A percentile compares a stretch with the other conserved stretches of the same genome.
These are phyloP conservation scores for Aspergillus novofumigatus DNA, from an alignment of 2,329 filamentous ascomycete genomes.

Conservation along the genomic window DNA sequence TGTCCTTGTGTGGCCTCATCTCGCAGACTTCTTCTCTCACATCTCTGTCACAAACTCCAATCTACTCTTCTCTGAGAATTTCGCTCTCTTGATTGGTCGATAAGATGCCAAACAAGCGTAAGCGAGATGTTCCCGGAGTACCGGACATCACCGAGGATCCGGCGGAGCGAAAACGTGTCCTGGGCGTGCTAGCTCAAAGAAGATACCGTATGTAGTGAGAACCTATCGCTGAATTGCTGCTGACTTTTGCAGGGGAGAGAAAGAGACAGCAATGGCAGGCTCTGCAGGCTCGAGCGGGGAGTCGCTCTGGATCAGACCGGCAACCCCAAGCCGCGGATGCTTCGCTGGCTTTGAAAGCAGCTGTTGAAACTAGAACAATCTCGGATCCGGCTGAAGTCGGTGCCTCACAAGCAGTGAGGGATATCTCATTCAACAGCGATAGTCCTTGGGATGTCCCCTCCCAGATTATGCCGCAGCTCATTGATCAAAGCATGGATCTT, in stretches of 20 bases:
- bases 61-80: not conserved
- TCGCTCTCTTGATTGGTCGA: not conserved
- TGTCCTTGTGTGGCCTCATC: not conserved
- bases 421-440: not conserved
- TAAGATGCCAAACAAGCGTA: constrained; percentile 6
- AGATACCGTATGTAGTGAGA: constrained; percentile 41
- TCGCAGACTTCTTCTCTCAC: not conserved
- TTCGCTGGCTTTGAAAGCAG: not conserved
- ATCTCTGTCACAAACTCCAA: not conserved
- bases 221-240: not conserved
- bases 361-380: too few species aligned
- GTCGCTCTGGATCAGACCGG: not conserved
- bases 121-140: constrained; percentile 1
- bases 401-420: not conserved
- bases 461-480: not conserved
- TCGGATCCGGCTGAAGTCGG: too few species aligned
- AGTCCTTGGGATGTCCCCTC: not conserved
- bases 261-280: constrained; percentile 14
- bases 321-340: not conserved
- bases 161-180: constrained; percentile 50
- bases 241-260: constrained; percentile 9
- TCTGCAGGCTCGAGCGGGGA: constrained; percentile 11
- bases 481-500: not conserved
- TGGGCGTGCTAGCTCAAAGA: constrained; percentile 54
- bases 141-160: constrained; percentile 39